Conservation (phyloP, 2,329 filamentous ascomycete genomes). For the Hypoxylon sp. region DNA sequence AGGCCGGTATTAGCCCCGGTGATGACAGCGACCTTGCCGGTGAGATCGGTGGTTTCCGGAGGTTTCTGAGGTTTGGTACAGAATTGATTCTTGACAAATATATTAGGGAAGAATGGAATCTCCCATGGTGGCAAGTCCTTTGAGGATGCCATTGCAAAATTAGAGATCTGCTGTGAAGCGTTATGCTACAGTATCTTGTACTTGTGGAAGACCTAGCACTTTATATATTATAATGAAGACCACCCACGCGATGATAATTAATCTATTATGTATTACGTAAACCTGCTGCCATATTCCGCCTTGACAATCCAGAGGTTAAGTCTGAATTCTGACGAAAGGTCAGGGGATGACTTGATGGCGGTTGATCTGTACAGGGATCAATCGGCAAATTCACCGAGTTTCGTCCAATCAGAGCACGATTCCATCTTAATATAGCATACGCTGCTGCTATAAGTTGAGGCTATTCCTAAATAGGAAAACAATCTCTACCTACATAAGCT, state of each 20-base stretch:
- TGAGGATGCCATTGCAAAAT: conserved; percentile 32
- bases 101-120: conserved; percentile 33
- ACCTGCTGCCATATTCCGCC: background rate
- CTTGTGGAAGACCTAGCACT: background rate
- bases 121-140: conserved; percentile 35
- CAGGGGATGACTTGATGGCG: background rate
- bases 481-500: conserved; percentile 30
- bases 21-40: conserved; percentile 61
- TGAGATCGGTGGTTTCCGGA: conserved; percentile 47
- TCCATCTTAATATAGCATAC: conserved; percentile 16
- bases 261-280: conserved; percentile 5
- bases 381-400: no score
- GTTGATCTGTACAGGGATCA: conserved; percentile 1
- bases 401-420: conserved; percentile 19
- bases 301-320: background rate
- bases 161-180: background rate
- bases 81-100: conserved; percentile 38
- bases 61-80: conserved; percentile 28
- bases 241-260: background rate
- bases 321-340: background rate
- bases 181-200: no score
- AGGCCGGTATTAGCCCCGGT: conserved; percentile 66
- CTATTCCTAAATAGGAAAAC: conserved; percentile 39
- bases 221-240: conserved; percentile 21
- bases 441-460: background rate